Percentiles rank a stretch among this genome's conserved stretches.
Conservation (phyloP, 169 alveolate genomes). For the Theileria parva region DNA sequence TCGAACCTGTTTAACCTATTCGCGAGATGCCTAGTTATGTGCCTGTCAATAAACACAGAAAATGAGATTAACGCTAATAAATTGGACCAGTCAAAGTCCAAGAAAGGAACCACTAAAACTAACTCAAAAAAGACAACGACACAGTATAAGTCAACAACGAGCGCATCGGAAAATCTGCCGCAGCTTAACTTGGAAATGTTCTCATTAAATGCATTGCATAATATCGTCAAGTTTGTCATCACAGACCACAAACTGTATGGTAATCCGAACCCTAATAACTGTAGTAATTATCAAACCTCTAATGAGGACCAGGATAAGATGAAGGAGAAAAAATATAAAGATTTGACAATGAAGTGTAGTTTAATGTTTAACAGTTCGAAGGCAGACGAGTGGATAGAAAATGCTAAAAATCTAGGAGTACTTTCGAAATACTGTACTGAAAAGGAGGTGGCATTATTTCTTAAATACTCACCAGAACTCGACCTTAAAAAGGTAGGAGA, state of each 20-base stretch:
- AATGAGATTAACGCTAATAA: background rate
- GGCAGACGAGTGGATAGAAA: constrained; percentile 58
- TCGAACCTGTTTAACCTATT: constrained; percentile 41
- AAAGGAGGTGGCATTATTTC: constrained; percentile 69
- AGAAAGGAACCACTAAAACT: background rate
- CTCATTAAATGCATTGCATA: constrained; percentile 35
- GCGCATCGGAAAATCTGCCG: constrained; percentile 13
- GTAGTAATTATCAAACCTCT: background rate
- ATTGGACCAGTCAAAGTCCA: constrained; percentile 14
- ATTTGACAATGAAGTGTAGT: constrained; percentile 26
- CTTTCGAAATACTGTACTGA: constrained; percentile 61
- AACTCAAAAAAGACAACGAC: constrained; percentile 18
- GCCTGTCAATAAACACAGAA: constrained; percentile 33
- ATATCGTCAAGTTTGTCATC: constrained; percentile 18
- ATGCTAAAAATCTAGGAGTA: constrained; percentile 45
- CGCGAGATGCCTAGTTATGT: constrained; percentile 26
- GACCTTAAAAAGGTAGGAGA: constrained; percentile 78
- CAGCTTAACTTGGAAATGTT: constrained; percentile 25
- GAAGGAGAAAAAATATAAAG: constrained; percentile 42
- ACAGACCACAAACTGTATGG: constrained; percentile 4
- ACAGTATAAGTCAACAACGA: background rate
- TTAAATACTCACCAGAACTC: constrained; percentile 67
- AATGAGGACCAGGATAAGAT: background rate
- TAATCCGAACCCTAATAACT: background rate
- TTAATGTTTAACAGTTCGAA: constrained; percentile 28